These are phyloP conservation scores for Kodamaea hsintzibuensis DNA, from an alignment of 805 yeast genomes.

Conservation along the genomic window DNA sequence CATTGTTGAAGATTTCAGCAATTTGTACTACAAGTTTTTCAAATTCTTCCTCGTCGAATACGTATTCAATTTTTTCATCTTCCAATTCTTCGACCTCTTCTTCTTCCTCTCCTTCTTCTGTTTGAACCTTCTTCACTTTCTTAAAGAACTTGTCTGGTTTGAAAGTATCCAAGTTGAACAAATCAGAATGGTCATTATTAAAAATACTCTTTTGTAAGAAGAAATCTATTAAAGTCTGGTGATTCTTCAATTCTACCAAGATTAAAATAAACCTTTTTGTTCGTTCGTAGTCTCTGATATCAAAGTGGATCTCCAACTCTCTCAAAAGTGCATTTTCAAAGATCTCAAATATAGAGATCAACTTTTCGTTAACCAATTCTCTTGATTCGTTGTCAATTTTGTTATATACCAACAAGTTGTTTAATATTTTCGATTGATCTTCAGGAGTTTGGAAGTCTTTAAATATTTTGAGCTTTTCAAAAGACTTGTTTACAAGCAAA, in stretches of 20 bases:
- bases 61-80: background rate
- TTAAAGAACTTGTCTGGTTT: slow-evolving; percentile 25
- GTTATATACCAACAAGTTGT: slow-evolving; percentile 42
- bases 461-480: slow-evolving; percentile 47
- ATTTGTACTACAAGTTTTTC: slow-evolving; percentile 28
- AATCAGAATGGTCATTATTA: slow-evolving; percentile 33
- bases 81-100: slow-evolving; percentile 7
- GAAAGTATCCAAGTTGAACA: slow-evolving; percentile 31
- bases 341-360: slow-evolving; percentile 60
- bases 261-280: slow-evolving; percentile 38
- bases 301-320: slow-evolving; percentile 64
- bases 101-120: background rate
- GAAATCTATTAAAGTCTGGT: slow-evolving; percentile 45
- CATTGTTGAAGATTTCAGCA: slow-evolving; percentile 37
- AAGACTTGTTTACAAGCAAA: slow-evolving; percentile 40
- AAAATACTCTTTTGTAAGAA: slow-evolving; percentile 44
- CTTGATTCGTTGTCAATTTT: slow-evolving; percentile 33
- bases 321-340: slow-evolving; percentile 70
- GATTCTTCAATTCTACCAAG: slow-evolving; percentile 36
- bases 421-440: slow-evolving; percentile 49
- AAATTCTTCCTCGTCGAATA: slow-evolving; percentile 19
- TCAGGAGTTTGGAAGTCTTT: slow-evolving; percentile 49
- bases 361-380: slow-evolving; percentile 37
- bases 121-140: background rate
- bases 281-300: slow-evolving; percentile 43